Conservation (phyloP, 176 grass and related monocot species). For the Neostapfia colusana region DNA sequence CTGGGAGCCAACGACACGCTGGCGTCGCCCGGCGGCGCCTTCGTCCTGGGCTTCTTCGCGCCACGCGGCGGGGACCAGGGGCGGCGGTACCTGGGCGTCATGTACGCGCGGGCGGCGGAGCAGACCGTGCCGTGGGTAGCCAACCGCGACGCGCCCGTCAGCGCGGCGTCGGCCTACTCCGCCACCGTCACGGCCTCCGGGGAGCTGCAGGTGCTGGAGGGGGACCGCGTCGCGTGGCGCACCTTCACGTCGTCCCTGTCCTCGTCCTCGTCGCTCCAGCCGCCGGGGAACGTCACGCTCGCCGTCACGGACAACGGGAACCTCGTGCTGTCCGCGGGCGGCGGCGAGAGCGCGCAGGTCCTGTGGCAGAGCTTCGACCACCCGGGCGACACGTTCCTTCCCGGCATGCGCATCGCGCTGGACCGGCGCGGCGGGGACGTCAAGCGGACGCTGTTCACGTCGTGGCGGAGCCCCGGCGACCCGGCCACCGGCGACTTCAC, state of each 20-base stretch:
- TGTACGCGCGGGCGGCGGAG: slow-evolving; percentile 37
- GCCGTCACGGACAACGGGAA: slow-evolving; percentile 39
- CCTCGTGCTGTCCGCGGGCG: slow-evolving; percentile 35
- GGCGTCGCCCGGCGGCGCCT: slow-evolving; percentile 39
- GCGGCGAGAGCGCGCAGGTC: neutral
- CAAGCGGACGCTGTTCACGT: slow-evolving; percentile 43
- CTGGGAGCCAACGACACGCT: slow-evolving; percentile 37
- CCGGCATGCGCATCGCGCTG: slow-evolving; percentile 52
- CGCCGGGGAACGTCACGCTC: slow-evolving; percentile 6
- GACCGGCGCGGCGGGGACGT: neutral
- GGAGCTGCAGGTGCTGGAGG: slow-evolving; percentile 49
- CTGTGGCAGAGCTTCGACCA: slow-evolving; percentile 50
- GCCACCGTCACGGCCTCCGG: slow-evolving; percentile 43
- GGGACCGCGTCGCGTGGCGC: slow-evolving; percentile 35
- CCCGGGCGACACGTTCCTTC: slow-evolving; percentile 35
- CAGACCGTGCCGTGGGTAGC: slow-evolving; percentile 63
- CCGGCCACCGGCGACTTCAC: slow-evolving; percentile 56
- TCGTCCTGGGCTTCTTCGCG: slow-evolving; percentile 56
- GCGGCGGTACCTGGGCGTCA: slow-evolving; percentile 55
- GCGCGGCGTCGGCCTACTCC: slow-evolving; percentile 24
- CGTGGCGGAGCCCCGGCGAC: slow-evolving; percentile 55
- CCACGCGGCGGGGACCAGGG: slow-evolving; percentile 30
- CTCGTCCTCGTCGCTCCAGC: no score
- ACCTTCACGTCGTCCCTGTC: slow-evolving; percentile 8
- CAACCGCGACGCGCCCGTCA: slow-evolving; percentile 56